Conservation (phyloP, 2,329 filamentous ascomycete genomes). For the Didymosphaeria variabile region DNA sequence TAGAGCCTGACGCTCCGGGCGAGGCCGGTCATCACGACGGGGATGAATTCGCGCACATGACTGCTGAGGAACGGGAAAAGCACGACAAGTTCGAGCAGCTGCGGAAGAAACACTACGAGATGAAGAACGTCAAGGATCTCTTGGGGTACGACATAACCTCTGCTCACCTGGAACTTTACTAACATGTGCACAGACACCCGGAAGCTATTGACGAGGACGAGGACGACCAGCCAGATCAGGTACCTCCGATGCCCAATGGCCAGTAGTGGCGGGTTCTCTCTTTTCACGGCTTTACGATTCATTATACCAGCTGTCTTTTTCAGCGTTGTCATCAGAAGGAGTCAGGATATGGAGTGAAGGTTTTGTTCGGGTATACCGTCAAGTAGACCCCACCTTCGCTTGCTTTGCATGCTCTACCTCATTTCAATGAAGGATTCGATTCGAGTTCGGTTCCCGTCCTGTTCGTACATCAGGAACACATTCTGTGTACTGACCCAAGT, state of each 20-base stretch:
- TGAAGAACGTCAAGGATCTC: slow-evolving; percentile 90
- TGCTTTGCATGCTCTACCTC: not conserved
- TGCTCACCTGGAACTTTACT: slow-evolving; percentile 8
- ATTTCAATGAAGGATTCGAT: not conserved
- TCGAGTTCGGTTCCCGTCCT: not conserved
- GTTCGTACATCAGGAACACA: too few relatives aligned
- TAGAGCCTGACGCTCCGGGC: slow-evolving; percentile 63
- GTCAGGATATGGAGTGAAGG: slow-evolving; percentile 3
- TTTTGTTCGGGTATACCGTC: not conserved
- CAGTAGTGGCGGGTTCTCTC: slow-evolving; percentile 21
- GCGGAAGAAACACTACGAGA: slow-evolving; percentile 98
- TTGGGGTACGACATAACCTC: slow-evolving; percentile 67
- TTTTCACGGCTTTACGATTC: slow-evolving; percentile 6
- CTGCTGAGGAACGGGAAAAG: slow-evolving; percentile 82
- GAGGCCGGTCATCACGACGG: slow-evolving; percentile 64
- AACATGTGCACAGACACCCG: slow-evolving; percentile 28
- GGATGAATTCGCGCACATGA: slow-evolving; percentile 60
- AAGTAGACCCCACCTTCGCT: slow-evolving; percentile 1
- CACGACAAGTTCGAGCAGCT: slow-evolving; percentile 89
- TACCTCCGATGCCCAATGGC: slow-evolving; percentile 31
- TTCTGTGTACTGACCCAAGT: too few relatives aligned
- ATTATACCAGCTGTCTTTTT: slow-evolving; percentile 3
- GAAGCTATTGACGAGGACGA: slow-evolving; percentile 39
- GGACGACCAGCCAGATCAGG: slow-evolving; percentile 20
- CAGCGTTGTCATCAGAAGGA: slow-evolving; percentile 4